Evolutionary conservation across 2,329 filamentous ascomycete genomes (phyloP), one percentile per base, ranked within the genome.

Genomic region (Claviceps spartinae): DNA sequence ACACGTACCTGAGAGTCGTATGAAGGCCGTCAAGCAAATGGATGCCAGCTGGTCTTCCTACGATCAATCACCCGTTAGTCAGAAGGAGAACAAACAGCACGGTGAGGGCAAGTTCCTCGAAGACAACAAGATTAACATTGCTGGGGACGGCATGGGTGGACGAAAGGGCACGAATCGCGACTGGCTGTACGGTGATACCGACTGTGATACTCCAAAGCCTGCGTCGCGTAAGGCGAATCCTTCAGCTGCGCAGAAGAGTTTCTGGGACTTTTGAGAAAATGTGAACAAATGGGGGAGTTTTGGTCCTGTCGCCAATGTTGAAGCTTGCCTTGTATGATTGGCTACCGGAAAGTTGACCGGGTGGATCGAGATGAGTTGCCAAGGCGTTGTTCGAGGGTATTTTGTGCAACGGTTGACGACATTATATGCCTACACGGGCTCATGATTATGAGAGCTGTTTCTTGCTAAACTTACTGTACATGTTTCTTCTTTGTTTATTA

Each of bases 21-120:
- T 79, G 65, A 87, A 88, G 69, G 82, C 76, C 3, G 78, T 86
- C 50, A 82, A 85, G 67, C 83, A 80, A 74, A 85, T 88, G 81
- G 78, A 85, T 60, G 71, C 82, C 47, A 79, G 74, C 64, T 82
- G 79, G 80, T 68, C 70, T 1, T 57, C 70, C 13, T 75, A 78
- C 55, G 78, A 82, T 52, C 63, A 74, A 59, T 81, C 79, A 2
- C 77, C 78, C 7, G 65, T 62, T 2, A 54, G 61, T n/a, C 72
- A 75, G 51, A 78, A 78, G 60, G 75, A 78, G 62, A 78, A 78
- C 62, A 55, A 61, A 67, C 52, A 65, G 64, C 50, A 65, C 68
- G 73, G 74, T 48, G 72, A 75, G 68, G 73, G 73, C 49, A 72
- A 74, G 26, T 71, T 72, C n/a, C 67, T 73, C 54, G 65, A 69